Evolutionary conservation across 352 stramenopile genomes (phyloP), one percentile per base, ranked within the genome.

Genomic region (Aphanomyces stellatus): DNA sequence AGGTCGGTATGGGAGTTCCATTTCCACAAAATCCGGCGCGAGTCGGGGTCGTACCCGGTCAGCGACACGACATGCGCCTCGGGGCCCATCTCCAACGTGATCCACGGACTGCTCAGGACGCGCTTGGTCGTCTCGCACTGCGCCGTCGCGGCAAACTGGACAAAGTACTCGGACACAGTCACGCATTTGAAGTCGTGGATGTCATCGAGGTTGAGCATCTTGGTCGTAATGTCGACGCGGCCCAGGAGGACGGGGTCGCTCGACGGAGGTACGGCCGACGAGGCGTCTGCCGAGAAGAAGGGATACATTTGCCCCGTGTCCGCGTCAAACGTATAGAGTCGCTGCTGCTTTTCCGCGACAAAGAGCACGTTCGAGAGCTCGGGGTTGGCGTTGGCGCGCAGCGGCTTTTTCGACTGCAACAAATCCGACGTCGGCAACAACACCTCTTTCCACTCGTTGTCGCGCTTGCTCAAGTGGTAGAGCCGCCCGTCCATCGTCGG

Each of bases 81-180:
- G 22, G 78, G 69, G 13, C 62, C 53, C 4, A 77, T 71, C 35
- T 87, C 75, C 4, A 73, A 64, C 31, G 90, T 80, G 35, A 84
- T 88, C 0, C 76, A 76, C 30, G 88, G 57, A 46, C 89, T 82
- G 15, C 87, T 55, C 28, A 88, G 85, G 22, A 19, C 17, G 13
- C 22, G 17, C 8, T 83, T 74, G 5, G 79, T 80, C 28, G 71
- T 69, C 51, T 76, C 61, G 55, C 85, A 93, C 43, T 75, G 74
- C 17, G 81, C 72, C 8, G 81, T 72, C 25, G 79, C 71, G 0
- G 79, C 74, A 57, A 93, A 88, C 68, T 93, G 80, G 27, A 93
- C 41, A 62, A 93, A 93, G 62, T 87, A 93, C 71, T 93, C 85
- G 1, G 82, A 86, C 49, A 93, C 88, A 60, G 79, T 88, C 60